Conservation (phyloP, 2,329 filamentous ascomycete genomes). For the Colletotrichum costaricense region DNA sequence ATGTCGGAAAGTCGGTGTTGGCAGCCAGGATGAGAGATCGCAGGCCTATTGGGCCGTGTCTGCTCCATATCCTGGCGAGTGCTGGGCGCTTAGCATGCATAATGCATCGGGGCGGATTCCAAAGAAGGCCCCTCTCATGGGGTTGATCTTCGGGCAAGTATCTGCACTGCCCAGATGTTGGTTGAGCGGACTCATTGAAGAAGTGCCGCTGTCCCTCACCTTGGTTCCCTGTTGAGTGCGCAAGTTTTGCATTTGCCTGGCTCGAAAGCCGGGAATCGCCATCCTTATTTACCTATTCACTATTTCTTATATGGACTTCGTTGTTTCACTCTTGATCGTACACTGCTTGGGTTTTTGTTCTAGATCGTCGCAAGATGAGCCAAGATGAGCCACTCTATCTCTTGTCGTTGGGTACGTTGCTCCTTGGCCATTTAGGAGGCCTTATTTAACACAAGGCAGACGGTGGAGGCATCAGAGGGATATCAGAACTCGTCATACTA, state of each 20-base stretch:
- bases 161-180: not conserved
- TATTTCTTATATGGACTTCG: not conserved
- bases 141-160: not conserved
- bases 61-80: slow-evolving; percentile 1
- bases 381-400: slow-evolving; percentile 28
- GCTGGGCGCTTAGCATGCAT: slow-evolving; percentile 17
- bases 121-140: not conserved
- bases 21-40: not conserved
- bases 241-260: not conserved
- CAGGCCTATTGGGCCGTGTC: not conserved
- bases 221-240: not conserved
- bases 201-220: not conserved
- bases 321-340: not conserved
- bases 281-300: not conserved
- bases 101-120: not conserved
- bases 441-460: not conserved
- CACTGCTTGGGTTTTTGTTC: not conserved
- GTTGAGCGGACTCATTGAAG: slow-evolving; percentile 1
- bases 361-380: not conserved
- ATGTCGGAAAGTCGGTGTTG: not conserved
- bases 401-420: slow-evolving; percentile 27
- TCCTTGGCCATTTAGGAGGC: no score
- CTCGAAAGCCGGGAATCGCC: not conserved
- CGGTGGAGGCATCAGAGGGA: slow-evolving; percentile 23
- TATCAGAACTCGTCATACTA: slow-evolving; percentile 42